A percentile compares a stretch with the other conserved stretches of the same genome.
Conservation (phyloP, 2,329 filamentous ascomycete species). For the Lachnellula occidentalis region DNA sequence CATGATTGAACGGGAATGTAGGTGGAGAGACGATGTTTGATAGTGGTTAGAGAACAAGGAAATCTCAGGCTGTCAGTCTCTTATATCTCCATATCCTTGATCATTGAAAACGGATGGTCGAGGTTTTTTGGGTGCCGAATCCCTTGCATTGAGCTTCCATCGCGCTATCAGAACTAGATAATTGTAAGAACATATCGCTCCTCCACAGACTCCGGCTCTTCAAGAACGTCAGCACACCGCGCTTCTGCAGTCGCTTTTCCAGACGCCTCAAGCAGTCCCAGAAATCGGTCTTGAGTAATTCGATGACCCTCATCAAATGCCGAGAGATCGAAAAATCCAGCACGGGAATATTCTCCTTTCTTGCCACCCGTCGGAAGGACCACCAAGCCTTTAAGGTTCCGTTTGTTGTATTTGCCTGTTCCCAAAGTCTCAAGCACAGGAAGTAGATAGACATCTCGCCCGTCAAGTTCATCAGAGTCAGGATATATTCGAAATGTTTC, state of each 20-base stretch:
- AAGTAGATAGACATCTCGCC: background rate
- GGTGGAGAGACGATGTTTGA: no score
- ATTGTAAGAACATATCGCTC: background rate
- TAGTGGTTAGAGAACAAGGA: no score
- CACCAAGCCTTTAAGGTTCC: background rate
- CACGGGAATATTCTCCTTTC: constrained; percentile 1
- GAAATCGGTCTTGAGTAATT: background rate
- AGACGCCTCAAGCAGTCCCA: background rate
- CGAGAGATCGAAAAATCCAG: background rate
- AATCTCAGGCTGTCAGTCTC: no score
- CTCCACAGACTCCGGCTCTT: background rate
- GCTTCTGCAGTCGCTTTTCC: background rate
- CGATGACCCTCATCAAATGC: background rate
- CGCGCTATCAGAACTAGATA: background rate
- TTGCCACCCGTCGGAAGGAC: background rate
- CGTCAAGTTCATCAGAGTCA: constrained; percentile 1
- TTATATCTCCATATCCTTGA: no score
- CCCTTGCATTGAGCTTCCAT: no score
- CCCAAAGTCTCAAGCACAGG: background rate
- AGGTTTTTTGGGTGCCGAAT: no score
- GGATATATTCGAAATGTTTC: background rate
- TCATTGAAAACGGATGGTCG: no score
- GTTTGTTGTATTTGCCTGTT: constrained; percentile 2
- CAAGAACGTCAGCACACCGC: background rate
- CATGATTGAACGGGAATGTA: background rate